A percentile compares a stretch with the other conserved stretches of the same genome.
Evolutionary conservation across 2,329 filamentous ascomycete genomes (phyloP).

Genomic region (Fusarium nodosum): DNA sequence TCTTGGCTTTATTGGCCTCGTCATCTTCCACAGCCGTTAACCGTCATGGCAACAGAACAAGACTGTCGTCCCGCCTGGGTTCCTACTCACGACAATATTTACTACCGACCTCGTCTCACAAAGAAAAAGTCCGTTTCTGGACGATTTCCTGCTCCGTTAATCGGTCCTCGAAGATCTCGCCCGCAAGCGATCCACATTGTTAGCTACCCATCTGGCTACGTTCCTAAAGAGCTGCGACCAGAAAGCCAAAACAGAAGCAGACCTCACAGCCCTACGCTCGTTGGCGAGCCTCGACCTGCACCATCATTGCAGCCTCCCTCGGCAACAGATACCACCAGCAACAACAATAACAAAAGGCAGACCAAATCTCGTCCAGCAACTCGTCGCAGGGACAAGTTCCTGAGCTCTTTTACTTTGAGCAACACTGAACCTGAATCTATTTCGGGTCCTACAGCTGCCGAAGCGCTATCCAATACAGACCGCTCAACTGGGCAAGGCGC

Average conservation of each 20-base stretch:
- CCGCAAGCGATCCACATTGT: slow-evolving; percentile 60
- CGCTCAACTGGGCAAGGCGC: slow-evolving; percentile 38
- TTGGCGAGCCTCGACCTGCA: slow-evolving; percentile 30
- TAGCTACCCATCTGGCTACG: slow-evolving; percentile 59
- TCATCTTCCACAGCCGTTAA: slow-evolving; percentile 45
- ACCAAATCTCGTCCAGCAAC: slow-evolving; percentile 24
- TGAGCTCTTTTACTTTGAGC: slow-evolving; percentile 26
- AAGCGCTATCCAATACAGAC: slow-evolving; percentile 33
- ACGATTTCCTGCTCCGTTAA: slow-evolving; percentile 56
- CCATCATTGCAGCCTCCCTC: slow-evolving; percentile 43
- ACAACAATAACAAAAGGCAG: slow-evolving; percentile 46
- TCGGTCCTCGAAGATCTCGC: slow-evolving; percentile 56
- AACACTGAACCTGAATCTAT: slow-evolving; percentile 27
- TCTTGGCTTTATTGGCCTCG: slow-evolving; percentile 45
- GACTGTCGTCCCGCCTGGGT: slow-evolving; percentile 48
- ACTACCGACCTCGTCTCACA: slow-evolving; percentile 46
- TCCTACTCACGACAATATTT: slow-evolving; percentile 48
- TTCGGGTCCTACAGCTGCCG: slow-evolving; percentile 32
- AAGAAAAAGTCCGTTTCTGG: slow-evolving; percentile 44
- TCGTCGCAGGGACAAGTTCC: slow-evolving; percentile 37
- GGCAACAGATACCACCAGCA: slow-evolving; percentile 27
- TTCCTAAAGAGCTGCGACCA: slow-evolving; percentile 60
- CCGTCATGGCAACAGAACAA: slow-evolving; percentile 45
- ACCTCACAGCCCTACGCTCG: slow-evolving; percentile 32
- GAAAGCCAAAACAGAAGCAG: slow-evolving; percentile 27